Conservation (phyloP, 2,329 filamentous ascomycete genomes). For the Seiridium cupressi region DNA sequence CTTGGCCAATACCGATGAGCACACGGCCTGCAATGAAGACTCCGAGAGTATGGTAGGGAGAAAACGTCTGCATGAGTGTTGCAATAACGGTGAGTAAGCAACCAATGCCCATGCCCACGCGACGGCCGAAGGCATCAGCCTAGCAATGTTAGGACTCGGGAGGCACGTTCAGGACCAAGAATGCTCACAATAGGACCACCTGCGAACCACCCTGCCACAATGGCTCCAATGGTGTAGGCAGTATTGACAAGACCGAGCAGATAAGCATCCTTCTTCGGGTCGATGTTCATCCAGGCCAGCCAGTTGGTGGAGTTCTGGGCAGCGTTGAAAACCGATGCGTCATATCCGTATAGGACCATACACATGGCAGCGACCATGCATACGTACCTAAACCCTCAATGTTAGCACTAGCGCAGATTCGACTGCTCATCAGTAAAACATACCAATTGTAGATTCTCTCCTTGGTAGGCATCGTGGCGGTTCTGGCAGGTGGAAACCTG, state of each 20-base stretch:
- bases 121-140: slow-evolving; percentile 60
- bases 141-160: slow-evolving; percentile 7
- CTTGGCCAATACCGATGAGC: slow-evolving; percentile 68
- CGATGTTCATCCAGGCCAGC: slow-evolving; percentile 59
- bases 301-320: slow-evolving; percentile 68
- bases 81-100: slow-evolving; percentile 65
- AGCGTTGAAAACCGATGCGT: slow-evolving; percentile 72
- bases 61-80: slow-evolving; percentile 67
- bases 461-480: slow-evolving; percentile 31
- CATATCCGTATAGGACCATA: slow-evolving; percentile 75
- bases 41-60: slow-evolving; percentile 58
- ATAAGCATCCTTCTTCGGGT: slow-evolving; percentile 40
- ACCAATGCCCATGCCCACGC: slow-evolving; percentile 63
- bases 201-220: slow-evolving; percentile 68
- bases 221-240: slow-evolving; percentile 68
- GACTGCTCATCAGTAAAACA: slow-evolving; percentile 4
- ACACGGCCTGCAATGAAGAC: slow-evolving; percentile 68
- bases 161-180: too few species aligned
- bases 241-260: slow-evolving; percentile 59
- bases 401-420: neutral
- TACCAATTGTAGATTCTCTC: slow-evolving; percentile 46
- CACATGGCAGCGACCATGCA: slow-evolving; percentile 69
- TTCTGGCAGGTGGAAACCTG: neutral
- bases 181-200: slow-evolving; percentile 55
- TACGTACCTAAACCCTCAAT: slow-evolving; percentile 52